Evolutionary conservation across 805 yeast genomes (phyloP).

Genomic region (Saccharomyces jurei): DNA sequence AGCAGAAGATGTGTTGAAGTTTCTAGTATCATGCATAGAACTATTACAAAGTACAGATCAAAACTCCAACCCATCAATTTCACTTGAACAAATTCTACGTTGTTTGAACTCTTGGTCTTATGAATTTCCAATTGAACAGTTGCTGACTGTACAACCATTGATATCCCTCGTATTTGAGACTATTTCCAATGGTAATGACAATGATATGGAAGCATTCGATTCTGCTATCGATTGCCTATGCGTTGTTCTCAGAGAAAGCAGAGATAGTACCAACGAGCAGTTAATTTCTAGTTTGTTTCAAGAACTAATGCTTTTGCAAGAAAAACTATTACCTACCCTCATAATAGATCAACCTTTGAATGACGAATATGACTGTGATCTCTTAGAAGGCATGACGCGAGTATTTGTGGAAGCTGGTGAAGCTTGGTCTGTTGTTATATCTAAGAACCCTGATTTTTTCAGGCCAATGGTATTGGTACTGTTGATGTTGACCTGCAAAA

Average conservation of each 20-base stretch:
- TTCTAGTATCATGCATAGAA: constrained; percentile 43
- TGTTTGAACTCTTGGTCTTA: constrained; percentile 86
- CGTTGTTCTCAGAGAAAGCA: constrained; percentile 71
- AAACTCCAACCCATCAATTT: constrained; percentile 12
- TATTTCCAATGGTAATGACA: constrained; percentile 35
- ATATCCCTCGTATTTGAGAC: constrained; percentile 63
- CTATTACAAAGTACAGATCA: constrained; percentile 27
- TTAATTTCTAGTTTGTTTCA: constrained; percentile 60
- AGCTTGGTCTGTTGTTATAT: constrained; percentile 85
- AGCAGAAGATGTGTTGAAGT: constrained; percentile 57
- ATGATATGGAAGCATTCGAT: constrained; percentile 53
- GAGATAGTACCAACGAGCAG: constrained; percentile 58
- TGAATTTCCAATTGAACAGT: constrained; percentile 68
- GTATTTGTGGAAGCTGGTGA: constrained; percentile 89
- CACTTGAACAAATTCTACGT: constrained; percentile 43
- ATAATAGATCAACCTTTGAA: constrained; percentile 2
- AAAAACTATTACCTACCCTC: constrained; percentile 37
- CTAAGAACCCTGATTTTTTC: constrained; percentile 61
- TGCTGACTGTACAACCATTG: constrained; percentile 58
- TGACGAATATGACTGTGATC: constrained; percentile 50
- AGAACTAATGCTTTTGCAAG: constrained; percentile 56
- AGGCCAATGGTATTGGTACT: constrained; percentile 66
- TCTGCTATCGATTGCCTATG: constrained; percentile 81
- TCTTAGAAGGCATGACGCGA: constrained; percentile 61
- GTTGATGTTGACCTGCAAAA: constrained; percentile 60